Conservation (phyloP, 352 stramenopile species). For the Phytophthora aleatoria region DNA sequence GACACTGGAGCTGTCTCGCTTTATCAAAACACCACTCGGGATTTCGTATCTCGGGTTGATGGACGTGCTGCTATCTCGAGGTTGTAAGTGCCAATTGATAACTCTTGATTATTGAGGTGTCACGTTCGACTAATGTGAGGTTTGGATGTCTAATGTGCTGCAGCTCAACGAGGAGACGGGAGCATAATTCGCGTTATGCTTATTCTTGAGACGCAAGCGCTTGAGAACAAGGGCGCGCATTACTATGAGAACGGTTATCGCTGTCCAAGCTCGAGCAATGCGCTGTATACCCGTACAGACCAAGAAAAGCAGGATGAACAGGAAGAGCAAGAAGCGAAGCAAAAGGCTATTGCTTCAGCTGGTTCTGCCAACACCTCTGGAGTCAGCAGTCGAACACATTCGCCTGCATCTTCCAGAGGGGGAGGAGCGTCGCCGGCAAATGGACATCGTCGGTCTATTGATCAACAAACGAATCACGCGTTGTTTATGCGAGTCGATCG, state of each 20-base stretch:
- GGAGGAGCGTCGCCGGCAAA: slow-evolving; percentile 28
- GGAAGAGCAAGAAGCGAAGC: slow-evolving; percentile 30
- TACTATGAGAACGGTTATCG: slow-evolving; percentile 82
- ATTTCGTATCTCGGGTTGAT: slow-evolving; percentile 87
- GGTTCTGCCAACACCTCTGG: slow-evolving; percentile 26
- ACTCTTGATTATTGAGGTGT: neutral
- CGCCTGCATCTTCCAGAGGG: slow-evolving; percentile 33
- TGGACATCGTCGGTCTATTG: slow-evolving; percentile 30
- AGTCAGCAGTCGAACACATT: slow-evolving; percentile 32
- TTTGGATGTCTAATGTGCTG: slow-evolving; percentile 10
- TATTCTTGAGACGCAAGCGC: slow-evolving; percentile 74
- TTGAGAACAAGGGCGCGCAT: slow-evolving; percentile 76
- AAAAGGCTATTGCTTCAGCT: slow-evolving; percentile 20
- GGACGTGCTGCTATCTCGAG: slow-evolving; percentile 74
- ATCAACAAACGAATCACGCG: slow-evolving; percentile 35
- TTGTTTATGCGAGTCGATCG: slow-evolving; percentile 62
- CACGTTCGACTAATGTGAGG: slow-evolving; percentile 8
- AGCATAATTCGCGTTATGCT: slow-evolving; percentile 66
- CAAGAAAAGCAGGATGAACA: slow-evolving; percentile 41
- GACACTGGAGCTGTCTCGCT: slow-evolving; percentile 67
- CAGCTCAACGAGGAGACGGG: slow-evolving; percentile 58
- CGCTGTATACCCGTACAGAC: slow-evolving; percentile 36
- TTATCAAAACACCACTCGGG: slow-evolving; percentile 74
- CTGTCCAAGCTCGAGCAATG: slow-evolving; percentile 65
- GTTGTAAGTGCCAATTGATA: slow-evolving; percentile 40